Evolutionary conservation across 1,139 yeast genomes (phyloP), one percentile per base, ranked within the genome.

Genomic region (Geotrichum aggregatum): DNA sequence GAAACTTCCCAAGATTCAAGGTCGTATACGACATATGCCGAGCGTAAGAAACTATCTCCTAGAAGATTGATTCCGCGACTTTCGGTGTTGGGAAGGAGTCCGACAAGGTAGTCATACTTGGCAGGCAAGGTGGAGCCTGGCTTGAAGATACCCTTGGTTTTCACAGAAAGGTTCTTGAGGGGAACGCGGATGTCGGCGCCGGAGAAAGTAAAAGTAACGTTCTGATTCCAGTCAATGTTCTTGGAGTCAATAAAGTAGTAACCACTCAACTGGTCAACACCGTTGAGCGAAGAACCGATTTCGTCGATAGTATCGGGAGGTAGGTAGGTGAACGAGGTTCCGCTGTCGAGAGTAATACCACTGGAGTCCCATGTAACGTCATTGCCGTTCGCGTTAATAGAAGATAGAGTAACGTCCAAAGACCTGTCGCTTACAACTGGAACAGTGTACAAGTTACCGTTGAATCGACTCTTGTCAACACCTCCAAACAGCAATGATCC

Each of bases 401-500:
- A 43, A 3, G 52, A 16, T 7, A 52, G 22, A n/a, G 33, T 39
- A 13, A 48, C 50, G 11, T 49, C 47, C 33, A 52, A 16, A 8
- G 52, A 38, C 16, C 45, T 45, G 18, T 40, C 14, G 14, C 48
- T 36, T 16, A 54, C 56, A 28, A 63, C 34, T n/a, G 69, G 67
- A 8, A 67, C 59, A 2, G 64, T 60, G 50, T 56, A 58, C 13
- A 80, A 70, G 6, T 69, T 61, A 0, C 84, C 85, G 0, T 67
- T 48, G 62, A 73, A 79, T 62, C 78, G 78, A 35, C 76, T 70
- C 46, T 71, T 68, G 64, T 82, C 86, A 11, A 80, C 69, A 3
- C 82, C 86, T 7, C 86, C 86, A 64, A 82, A 79, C 48, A 81
- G 66, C 24, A 82, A 60, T 18, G 71, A 62, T 1, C 86, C 86